Percentiles rank a stretch among this genome's conserved stretches.
Evolutionary conservation across 805 yeast genomes (phyloP).

Genomic region (Yamadazyma scolyti): DNA sequence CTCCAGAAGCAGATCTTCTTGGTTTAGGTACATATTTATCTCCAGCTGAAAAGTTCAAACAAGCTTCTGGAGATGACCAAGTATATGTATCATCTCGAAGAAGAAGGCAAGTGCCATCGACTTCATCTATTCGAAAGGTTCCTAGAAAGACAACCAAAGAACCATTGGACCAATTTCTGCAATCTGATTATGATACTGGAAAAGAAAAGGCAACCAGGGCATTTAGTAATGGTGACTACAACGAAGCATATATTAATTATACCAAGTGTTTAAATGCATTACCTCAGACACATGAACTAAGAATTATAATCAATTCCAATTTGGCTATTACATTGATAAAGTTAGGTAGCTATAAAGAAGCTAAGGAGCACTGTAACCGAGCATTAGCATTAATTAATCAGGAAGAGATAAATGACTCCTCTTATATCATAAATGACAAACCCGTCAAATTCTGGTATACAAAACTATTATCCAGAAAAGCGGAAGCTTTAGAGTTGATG

Average conservation of each 20-base stretch:
- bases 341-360: constrained; percentile 63
- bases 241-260: constrained; percentile 59
- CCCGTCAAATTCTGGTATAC: constrained; percentile 66
- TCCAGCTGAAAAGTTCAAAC: constrained; percentile 24
- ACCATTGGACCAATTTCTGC: constrained; percentile 35
- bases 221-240: constrained; percentile 81
- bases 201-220: constrained; percentile 57
- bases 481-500: constrained; percentile 78
- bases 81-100: constrained; percentile 22
- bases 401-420: constrained; percentile 18
- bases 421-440: constrained; percentile 43
- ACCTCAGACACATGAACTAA: constrained; percentile 61
- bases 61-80: constrained; percentile 13
- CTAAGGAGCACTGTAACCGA: constrained; percentile 42
- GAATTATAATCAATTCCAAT: constrained; percentile 71
- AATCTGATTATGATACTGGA: constrained; percentile 43
- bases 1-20: constrained; percentile 22
- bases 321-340: constrained; percentile 60
- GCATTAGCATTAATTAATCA: constrained; percentile 40
- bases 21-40: constrained; percentile 17
- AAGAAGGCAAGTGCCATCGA: constrained; percentile 10
- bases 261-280: constrained; percentile 45
- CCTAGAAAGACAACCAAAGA: constrained; percentile 10
- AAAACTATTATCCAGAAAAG: constrained; percentile 65
- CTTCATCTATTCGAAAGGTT: background rate